Base-by-base conservation (phyloP, 2,329 filamentous ascomycete genomes). In the Amauroascus verrucosus region DNA sequence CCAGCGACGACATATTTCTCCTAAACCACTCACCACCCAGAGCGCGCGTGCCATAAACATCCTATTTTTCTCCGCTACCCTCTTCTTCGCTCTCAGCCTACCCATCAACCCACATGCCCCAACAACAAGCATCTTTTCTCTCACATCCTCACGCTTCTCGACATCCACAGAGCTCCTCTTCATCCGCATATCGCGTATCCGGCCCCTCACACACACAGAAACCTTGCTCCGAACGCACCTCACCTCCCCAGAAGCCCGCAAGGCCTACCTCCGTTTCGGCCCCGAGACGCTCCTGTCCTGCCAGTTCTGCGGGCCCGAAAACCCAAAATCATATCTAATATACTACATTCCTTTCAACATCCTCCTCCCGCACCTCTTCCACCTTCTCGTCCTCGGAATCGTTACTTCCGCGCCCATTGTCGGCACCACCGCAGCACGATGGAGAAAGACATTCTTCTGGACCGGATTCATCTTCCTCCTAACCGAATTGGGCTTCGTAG, bases 111-210 rank as follows among this genome's bases (percentile, higher is more conserved):
- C 86, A 3, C 62, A 66, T 58, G 63, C 70, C 22, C 64, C 67
- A 38, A 52, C 60, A 24, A 57, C 62, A 28, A 96, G 96, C 71
- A 74, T 97, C 67, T 95, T 97, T 75, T 65, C 69, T 28, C 69
- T 75, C 16, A 96, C 91, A 0, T 76, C 82, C 54, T 93, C 88
- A 48, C 86, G 90, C 32, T 81, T 97, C 16, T 86, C 89, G 63
- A 91, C 86, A 40, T 83, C 88, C n/a, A 84, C 81, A 40, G 86
- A 91, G 64, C 83, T 94, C 32, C 77, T 97, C 56, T 93, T 95
- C 69, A 81, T 79, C 55, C 86, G 91, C 14, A 77, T 97, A 8
- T 70, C 75, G 1, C 63, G 67, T 4, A 54, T 65, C 35, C 70
- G 71, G 14, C 70, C 71, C 0, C 68, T 78, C 52, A 76, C 72